These are phyloP conservation scores for Telfairia occidentalis DNA, from an alignment of 331 rosid species.

Conservation along the genomic window DNA sequence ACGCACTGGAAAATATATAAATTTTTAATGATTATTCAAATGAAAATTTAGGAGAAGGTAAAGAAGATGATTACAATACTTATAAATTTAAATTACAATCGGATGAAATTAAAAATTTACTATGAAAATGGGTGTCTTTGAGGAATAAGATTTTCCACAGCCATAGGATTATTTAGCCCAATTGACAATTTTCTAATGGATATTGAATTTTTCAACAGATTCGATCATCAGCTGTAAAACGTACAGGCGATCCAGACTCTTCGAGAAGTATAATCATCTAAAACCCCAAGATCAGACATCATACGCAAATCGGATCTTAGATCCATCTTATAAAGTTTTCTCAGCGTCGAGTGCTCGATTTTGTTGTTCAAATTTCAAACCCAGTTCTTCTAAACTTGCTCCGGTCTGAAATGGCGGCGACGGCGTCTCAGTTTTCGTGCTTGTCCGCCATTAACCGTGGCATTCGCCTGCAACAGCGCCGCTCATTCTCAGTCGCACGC, in stretches of 20 bases:
- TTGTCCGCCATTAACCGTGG: constrained; percentile 43
- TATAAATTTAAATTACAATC: too few relatives aligned
- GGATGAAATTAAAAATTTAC: too few relatives aligned
- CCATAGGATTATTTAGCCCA: too few relatives aligned
- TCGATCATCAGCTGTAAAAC: not conserved
- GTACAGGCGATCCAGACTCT: not conserved
- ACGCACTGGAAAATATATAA: too few relatives aligned
- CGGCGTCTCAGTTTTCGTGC: constrained; percentile 44
- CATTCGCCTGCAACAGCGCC: constrained; percentile 21
- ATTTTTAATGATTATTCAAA: too few relatives aligned
- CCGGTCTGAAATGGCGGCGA: constrained; percentile 32
- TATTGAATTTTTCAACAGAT: too few relatives aligned
- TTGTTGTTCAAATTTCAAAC: not conserved
- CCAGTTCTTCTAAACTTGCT: not conserved
- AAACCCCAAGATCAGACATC: not conserved
- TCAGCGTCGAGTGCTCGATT: not conserved
- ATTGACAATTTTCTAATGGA: too few relatives aligned
- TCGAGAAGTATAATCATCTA: not conserved
- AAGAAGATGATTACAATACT: too few relatives aligned
- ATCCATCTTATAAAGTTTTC: not conserved
- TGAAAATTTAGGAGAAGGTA: too few relatives aligned
- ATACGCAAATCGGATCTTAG: not conserved
- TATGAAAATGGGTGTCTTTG: too few relatives aligned
- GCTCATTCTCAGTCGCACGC: constrained; percentile 16
- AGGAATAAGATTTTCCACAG: too few relatives aligned